These are phyloP conservation scores for Fusarium incarnatum DNA, from an alignment of 2,329 filamentous ascomycete genomes.

Conservation along the genomic window DNA sequence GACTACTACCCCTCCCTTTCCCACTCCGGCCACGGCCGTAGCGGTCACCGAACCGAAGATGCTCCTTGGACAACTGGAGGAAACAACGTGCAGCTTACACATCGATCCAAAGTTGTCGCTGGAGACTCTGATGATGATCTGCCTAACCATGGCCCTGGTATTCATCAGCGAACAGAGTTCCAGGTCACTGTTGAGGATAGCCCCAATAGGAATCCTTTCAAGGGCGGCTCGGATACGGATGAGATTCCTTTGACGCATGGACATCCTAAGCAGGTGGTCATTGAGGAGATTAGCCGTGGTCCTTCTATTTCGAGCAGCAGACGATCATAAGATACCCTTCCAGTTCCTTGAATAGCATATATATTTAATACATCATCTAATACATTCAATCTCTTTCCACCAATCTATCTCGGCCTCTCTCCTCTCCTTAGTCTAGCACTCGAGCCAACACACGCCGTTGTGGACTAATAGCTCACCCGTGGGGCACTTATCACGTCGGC, in stretches of 20 bases:
- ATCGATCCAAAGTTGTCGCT: constrained; percentile 38
- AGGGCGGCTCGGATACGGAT: background rate
- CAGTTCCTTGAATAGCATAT: background rate
- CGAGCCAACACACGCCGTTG: too few relatives aligned
- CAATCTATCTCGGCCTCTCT: background rate
- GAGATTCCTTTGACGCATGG: constrained; percentile 43
- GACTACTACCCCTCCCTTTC: constrained; percentile 39
- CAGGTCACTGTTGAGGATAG: constrained; percentile 39
- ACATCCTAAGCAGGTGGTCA: constrained; percentile 30
- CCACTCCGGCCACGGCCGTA: constrained; percentile 27
- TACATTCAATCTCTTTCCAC: background rate
- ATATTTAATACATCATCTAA: background rate
- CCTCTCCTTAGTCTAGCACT: too few relatives aligned
- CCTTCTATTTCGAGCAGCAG: constrained; percentile 25
- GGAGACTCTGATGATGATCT: constrained; percentile 40
- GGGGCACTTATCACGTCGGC: background rate
- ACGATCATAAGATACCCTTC: background rate
- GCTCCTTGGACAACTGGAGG: constrained; percentile 26
- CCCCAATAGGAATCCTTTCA: constrained; percentile 9
- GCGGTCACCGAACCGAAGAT: constrained; percentile 13
- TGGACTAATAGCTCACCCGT: background rate
- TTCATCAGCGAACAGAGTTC: constrained; percentile 39
- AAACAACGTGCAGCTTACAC: constrained; percentile 27
- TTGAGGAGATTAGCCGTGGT: constrained; percentile 21
- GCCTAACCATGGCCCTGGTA: constrained; percentile 16